Base-by-base conservation (phyloP, 2,329 filamentous ascomycete species). In the Botryosphaeria dothidea region DNA sequence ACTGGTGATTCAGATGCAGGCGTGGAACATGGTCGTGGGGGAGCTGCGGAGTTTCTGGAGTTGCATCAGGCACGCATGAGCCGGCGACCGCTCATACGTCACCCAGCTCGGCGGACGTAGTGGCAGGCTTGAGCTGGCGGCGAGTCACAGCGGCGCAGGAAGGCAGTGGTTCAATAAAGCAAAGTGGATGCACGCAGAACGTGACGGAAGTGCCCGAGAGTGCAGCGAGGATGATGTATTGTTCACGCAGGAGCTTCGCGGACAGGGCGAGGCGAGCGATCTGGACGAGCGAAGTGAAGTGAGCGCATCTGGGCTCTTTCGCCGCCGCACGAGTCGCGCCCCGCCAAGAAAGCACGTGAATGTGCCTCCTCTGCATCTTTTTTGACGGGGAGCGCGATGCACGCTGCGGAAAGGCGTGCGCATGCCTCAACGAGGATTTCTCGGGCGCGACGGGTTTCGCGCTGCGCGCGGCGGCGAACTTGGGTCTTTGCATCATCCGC, bases 1-100 rank as follows among this genome's bases (percentile, higher is more conserved):
- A 48, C 65, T 75, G 48, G 68, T 67, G 69, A 66, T 67, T 73
- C 68, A 72, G 67, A 67, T 66, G 61, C 69, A 64, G 67, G 67
- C 66, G 57, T 66, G 69, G 67, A 65, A 72, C 73, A 75, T 77
- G 68, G 25, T 54, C 61, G 23, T 46, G 61, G 61, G 38, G 9
- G 15, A 2, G 36, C n/a, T 54, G 48, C n/a, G 48, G 21, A 46
- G 61, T 15, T 62, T 41, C 46, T 21, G 38, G 27, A 60, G 31
- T 62, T 51, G 58, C 58, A 62, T 62, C 34, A 62, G 58, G 45
- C 45, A 51, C 41, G 58, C 58, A 62, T 49, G 57, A 51, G 45
- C 56, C 56, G 56, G 56, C 38, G 41, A 34, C 27, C 38, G 48
- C 61, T 64, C 52, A 58, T 64, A 64, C 62, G 62, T 64, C 62